These are phyloP conservation scores for Salix udensis DNA, from an alignment of 345 rosid genomes.

Conservation along the genomic window DNA sequence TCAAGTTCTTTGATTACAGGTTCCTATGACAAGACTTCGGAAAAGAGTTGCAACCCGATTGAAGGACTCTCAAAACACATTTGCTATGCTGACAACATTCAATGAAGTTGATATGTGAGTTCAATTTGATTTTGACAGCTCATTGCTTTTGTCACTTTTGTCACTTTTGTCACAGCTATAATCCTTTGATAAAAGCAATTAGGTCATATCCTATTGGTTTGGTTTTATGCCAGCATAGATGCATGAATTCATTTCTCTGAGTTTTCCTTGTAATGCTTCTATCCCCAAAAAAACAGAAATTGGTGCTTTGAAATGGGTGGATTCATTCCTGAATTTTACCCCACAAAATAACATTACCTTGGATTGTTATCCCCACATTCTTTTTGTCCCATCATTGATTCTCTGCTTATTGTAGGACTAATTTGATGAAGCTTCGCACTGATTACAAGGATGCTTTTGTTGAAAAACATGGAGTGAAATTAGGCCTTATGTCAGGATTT, in stretches of 20 bases:
- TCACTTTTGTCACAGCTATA: not conserved
- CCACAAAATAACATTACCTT: not conserved
- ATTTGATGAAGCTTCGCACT: constrained; percentile 94
- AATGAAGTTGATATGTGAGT: constrained; percentile 97
- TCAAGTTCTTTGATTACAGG: constrained; percentile 35
- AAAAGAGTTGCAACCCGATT: constrained; percentile 89
- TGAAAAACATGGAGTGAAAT: constrained; percentile 95
- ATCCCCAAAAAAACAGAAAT: not conserved
- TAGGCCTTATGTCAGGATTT: constrained; percentile 98
- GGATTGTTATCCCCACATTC: not conserved
- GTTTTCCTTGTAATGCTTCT: not conserved
- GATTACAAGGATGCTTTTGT: constrained; percentile 93
- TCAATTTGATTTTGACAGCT: not conserved
- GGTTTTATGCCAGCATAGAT: not conserved
- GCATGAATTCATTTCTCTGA: not conserved
- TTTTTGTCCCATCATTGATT: not conserved
- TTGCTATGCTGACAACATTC: constrained; percentile 92
- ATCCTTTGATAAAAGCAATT: not conserved
- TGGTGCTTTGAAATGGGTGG: not conserved
- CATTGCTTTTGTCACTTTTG: not conserved
- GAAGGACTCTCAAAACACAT: constrained; percentile 98
- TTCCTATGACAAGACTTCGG: constrained; percentile 98
- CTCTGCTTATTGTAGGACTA: constrained; percentile 58
- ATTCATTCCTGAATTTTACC: not conserved
- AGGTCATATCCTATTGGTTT: not conserved